Base-by-base conservation (phyloP, 2,329 filamentous ascomycete genomes). In the Graphiopsis chlorocephala region DNA sequence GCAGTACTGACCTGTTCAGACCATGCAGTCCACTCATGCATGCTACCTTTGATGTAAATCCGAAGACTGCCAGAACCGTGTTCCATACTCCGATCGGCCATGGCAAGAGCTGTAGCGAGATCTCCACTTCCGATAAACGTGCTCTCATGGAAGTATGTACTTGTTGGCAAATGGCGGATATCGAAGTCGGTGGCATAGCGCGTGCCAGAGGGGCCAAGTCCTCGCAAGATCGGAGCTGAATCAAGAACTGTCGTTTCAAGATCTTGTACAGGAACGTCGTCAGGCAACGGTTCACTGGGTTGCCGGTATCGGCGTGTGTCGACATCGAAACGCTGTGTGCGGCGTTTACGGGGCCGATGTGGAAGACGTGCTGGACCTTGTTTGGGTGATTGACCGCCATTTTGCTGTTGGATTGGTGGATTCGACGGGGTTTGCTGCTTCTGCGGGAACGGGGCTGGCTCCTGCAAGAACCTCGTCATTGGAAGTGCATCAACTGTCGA, bases 121-220 rank as follows among this genome's bases (percentile, higher is more conserved):
- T 84, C 81, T 3, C 84, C 84, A 68, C 84, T 85, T 29, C 86
- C 86, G 64, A 88, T 77, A 65, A 88, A 85, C 4, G 85, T 86
- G 53, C 77, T 79, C 50, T 80, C 74, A 66, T 85, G 83, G 67
- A 87, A 88, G 69, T 81, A 86, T 0, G 83, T 85, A 1, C 82
- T 85, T 7, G 77, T 66, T 10, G 75, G 76, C 8, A 88, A 72
- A 26, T 83, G 82, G 5, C 72, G 72, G 10, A 86, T 74, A 60
- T 84, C 83, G 65, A 88, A 88, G 66, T 83, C 81, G 12, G 78
- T 77, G 1, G 84, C 74, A 68, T 86, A 87, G 23, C 76, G 76
- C 4, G 78, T 79, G 31, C 81, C 82, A 68, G 78, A 82, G n/a
- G 79, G 76, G 33, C 76, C 79, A 2, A 88, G 73, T 1, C 82